Base-by-base conservation (phyloP, 768 basidiomycete genomes). In the Scleroderma citrinum region DNA sequence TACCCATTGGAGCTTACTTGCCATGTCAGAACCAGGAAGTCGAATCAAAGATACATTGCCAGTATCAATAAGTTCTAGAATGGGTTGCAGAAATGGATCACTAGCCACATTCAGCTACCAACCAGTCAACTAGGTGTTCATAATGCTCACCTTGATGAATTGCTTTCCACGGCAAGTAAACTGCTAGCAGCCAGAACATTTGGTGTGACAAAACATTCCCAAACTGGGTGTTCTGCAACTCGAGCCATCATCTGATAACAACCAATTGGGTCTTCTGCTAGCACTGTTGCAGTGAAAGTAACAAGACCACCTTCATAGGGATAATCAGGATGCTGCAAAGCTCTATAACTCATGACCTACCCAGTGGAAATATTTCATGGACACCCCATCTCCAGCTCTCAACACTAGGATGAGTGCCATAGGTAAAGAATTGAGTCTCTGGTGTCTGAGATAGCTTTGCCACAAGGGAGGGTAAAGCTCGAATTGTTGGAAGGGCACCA, bases 141-240 rank as follows among this genome's bases (percentile, higher is more conserved):
- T 31, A 5, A 46, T 20, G 8, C 59, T 56, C 21, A 57, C 62
- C 39, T 49, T 23, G 51, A 3, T 17, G 13, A 34, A 2, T 20
- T 1, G 16, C 31, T 54, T 51, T 46, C 17, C 46, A 10, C 56
- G 10, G 17, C 55, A 12, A 64, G 26, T 12, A 46, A 7, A 21
- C 63, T 50, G 26, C 50, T 49, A 7, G 81, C 67, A 47, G 82
- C 85, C 24, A 91, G 64, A 16, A 78, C 79, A 46, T 76, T 72
- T 7, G 88, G 86, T 7, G 82, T 59, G 20, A 91, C 69, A 59
- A 83, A 89, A 46, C 79, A 79, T 11, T 69, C 68, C 86, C 87
- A 91, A 16, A 83, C 58, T 20, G 81, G 82, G 57, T 89, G 86
- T 35, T 75, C 69, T 47, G 70, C 63, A 13, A 85, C 63, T 56